These are phyloP conservation scores for Vigna radiata DNA, from an alignment of 306 rosid species.

Conservation along the genomic window DNA sequence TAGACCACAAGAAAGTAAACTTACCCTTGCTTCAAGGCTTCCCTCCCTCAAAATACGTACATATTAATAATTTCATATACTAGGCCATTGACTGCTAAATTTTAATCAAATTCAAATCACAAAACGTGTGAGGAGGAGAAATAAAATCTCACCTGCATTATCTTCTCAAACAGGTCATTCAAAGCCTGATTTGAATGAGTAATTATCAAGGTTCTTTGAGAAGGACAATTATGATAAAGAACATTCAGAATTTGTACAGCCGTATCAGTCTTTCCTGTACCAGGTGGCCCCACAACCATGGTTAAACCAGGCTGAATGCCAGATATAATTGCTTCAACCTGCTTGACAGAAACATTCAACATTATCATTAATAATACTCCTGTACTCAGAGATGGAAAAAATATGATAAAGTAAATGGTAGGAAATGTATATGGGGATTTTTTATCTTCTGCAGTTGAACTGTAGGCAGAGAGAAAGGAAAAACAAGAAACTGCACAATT, in stretches of 20 bases:
- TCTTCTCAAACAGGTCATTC: conserved; percentile 97
- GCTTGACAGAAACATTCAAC: conserved; percentile 33
- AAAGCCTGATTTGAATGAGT: conserved; percentile 98
- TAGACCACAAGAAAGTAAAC: not conserved
- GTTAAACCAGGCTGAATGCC: conserved; percentile 98
- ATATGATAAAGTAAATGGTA: not conserved
- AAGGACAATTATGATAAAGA: conserved; percentile 95
- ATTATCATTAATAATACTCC: conserved; percentile 12
- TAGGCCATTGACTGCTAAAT: not conserved
- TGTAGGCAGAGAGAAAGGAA: conserved; percentile 22
- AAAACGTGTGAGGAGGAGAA: not conserved
- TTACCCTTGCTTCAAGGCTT: not conserved
- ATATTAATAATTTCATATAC: not conserved
- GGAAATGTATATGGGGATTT: not conserved
- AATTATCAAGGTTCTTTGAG: conserved; percentile 94
- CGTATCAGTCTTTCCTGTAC: conserved; percentile 99
- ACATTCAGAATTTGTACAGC: conserved; percentile 97
- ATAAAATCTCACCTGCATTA: conserved; percentile 71
- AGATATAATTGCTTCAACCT: conserved; percentile 92
- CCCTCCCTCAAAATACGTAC: conserved; percentile 1
- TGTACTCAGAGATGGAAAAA: not conserved
- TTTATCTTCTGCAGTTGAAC: conserved; percentile 6
- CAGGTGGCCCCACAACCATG: conserved; percentile 99
- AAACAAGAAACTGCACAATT: not conserved
- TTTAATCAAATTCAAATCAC: not conserved